These are phyloP conservation scores for Omphalea diandra DNA, from an alignment of 441 rosid species.

Conservation along the genomic window DNA sequence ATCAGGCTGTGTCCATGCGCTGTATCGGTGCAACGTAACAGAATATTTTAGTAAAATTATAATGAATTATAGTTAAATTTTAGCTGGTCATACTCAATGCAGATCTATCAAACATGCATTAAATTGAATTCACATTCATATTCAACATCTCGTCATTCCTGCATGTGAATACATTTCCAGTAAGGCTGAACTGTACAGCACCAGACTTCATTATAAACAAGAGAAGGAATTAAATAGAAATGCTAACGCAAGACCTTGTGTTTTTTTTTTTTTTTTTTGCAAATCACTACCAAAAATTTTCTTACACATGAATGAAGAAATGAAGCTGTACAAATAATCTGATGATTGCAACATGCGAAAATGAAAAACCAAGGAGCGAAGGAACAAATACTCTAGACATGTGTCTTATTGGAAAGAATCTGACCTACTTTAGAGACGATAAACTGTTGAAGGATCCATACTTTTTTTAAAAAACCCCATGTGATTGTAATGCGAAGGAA, in stretches of 20 bases:
- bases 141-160: not conserved
- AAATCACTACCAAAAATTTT: slow-evolving; percentile 61
- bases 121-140: not conserved
- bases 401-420: slow-evolving; percentile 55
- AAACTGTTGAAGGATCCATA: slow-evolving; percentile 26
- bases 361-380: slow-evolving; percentile 24
- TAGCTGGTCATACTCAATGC: too few species aligned
- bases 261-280: slow-evolving; percentile 17
- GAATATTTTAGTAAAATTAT: too few species aligned
- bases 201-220: slow-evolving; percentile 8
- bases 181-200: slow-evolving; percentile 7
- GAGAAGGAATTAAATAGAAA: not conserved
- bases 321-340: slow-evolving; percentile 77
- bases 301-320: slow-evolving; percentile 87
- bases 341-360: slow-evolving; percentile 36
- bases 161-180: not conserved
- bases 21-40: too few species aligned
- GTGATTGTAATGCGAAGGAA: slow-evolving; percentile 16
- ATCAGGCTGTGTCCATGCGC: too few species aligned
- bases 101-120: too few species aligned
- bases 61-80: too few species aligned
- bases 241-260: slow-evolving; percentile 6
- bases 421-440: slow-evolving; percentile 31
- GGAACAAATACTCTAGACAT: slow-evolving; percentile 37
- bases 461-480: slow-evolving; percentile 4